Evolutionary conservation across 768 basidiomycete species (phyloP), one percentile per base, ranked within the genome.

Genomic region (Lepiota venenata): DNA sequence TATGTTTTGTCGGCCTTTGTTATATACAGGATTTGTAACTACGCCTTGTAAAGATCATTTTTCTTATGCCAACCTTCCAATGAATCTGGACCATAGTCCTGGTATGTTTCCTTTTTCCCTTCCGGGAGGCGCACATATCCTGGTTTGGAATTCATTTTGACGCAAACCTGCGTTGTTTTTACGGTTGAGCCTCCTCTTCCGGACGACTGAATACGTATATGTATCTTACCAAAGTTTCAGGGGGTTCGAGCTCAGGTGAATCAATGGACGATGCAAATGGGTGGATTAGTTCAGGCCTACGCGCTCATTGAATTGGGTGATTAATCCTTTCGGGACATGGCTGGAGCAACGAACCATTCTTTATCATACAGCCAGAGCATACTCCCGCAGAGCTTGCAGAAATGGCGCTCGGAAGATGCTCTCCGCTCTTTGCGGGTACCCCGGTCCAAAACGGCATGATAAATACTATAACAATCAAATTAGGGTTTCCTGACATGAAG

Each of bases 231-330:
- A 85, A 65, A 12, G 71, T 72, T 11, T 77, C 69, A 2, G 84
- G 82, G 0, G 61, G 56, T 35, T 77, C 74, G 12, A 87, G 73
- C n/a, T 78, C 72, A 2, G 83, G 84, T 3, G 74, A 74, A 52
- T 87, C 85, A 47, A 86, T 84, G 0, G 76, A 84, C 25, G 83
- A 83, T 8, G 85, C 85, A 57, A 86, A 87, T 2, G 85, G 85
- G 52, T 87, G 85, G 32, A 87, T 69, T 0, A 80, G 61, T 22
- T 85, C 81, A 0, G 84, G 83, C 84, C 84, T 86, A 41, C 9
- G 32, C 8, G 8, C 9, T 8, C 7, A 18, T 2, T 12, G 18
- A 18, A 2, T 25, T 25, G 21, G 16, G 18, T 40, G 38, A 21
- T 29, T 8, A 11, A 25, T 32, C 25, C 25, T 25, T 25, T 25